These are phyloP conservation scores for Mucor piriformis DNA, from an alignment of 371 early-diverging fungal species.

Conservation along the genomic window DNA sequence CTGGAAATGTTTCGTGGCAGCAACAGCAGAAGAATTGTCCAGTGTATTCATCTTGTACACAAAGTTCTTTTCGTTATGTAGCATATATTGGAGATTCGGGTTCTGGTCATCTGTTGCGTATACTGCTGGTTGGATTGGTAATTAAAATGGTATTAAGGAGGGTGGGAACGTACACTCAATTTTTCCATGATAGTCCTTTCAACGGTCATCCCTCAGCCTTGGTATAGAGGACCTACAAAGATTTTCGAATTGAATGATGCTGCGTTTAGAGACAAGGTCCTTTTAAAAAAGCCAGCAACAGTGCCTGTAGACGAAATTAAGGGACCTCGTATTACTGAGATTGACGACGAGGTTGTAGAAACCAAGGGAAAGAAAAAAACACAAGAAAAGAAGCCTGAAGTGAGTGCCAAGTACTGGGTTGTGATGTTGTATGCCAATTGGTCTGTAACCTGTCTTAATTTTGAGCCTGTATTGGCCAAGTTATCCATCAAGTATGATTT, in stretches of 20 bases:
- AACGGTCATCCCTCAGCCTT: constrained; percentile 57
- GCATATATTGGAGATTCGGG: constrained; percentile 44
- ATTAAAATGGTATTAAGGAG: constrained; percentile 3
- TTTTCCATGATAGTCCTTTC: constrained; percentile 43
- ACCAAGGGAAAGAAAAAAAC: constrained; percentile 7
- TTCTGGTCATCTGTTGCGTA: constrained; percentile 43
- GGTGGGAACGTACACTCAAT: neutral
- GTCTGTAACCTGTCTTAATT: constrained; percentile 55
- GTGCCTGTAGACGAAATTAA: constrained; percentile 25
- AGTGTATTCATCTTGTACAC: constrained; percentile 60
- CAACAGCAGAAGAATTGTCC: constrained; percentile 59
- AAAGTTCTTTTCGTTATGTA: constrained; percentile 52
- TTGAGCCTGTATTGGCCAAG: constrained; percentile 53
- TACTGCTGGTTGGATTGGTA: constrained; percentile 53
- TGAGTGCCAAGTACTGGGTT: constrained; percentile 42
- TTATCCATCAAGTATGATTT: constrained; percentile 43
- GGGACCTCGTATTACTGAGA: constrained; percentile 34
- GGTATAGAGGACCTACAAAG: constrained; percentile 61
- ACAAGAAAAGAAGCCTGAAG: constrained; percentile 2
- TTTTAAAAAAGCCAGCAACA: constrained; percentile 6
- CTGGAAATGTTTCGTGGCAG: constrained; percentile 48
- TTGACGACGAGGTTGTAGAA: constrained; percentile 12
- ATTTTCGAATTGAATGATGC: constrained; percentile 41
- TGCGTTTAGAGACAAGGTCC: constrained; percentile 29
- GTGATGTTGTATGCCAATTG: constrained; percentile 57